Evolutionary conservation across 495 filamentous ascomycete species (phyloP).

Genomic region (Neurospora intermedia): DNA sequence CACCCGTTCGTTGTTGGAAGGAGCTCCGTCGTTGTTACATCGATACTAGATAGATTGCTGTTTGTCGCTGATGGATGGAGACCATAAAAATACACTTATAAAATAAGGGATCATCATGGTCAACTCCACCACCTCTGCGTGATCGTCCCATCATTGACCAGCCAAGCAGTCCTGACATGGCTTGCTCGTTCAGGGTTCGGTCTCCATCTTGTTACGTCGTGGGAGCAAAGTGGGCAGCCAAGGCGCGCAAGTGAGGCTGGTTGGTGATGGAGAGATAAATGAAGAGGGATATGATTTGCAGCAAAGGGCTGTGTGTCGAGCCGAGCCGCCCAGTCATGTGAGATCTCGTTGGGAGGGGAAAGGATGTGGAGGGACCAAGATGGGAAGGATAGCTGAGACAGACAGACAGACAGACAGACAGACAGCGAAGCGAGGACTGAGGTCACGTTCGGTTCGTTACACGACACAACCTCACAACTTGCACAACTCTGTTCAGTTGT

Average conservation of each 20-base stretch:
- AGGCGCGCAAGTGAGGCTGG: background rate
- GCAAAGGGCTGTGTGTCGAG: background rate
- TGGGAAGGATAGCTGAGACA: background rate
- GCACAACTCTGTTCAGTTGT: background rate
- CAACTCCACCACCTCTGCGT: background rate
- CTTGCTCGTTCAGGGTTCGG: background rate
- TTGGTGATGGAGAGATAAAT: background rate
- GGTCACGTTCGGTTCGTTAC: background rate
- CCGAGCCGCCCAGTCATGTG: background rate
- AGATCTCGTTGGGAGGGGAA: background rate
- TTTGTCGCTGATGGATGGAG: background rate
- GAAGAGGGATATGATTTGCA: background rate
- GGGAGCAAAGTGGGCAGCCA: background rate
- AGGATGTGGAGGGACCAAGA: background rate
- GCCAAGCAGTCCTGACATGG: background rate
- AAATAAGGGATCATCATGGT: background rate
- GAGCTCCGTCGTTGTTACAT: background rate
- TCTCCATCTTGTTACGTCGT: background rate
- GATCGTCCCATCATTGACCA: background rate
- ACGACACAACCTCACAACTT: background rate
- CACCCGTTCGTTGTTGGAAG: background rate
- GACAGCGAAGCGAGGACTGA: background rate
- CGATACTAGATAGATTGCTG: background rate
- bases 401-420: background rate
- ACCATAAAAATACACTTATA: background rate